Evolutionary conservation across 805 yeast species (phyloP).

Genomic region (Starmera dryadoides): DNA sequence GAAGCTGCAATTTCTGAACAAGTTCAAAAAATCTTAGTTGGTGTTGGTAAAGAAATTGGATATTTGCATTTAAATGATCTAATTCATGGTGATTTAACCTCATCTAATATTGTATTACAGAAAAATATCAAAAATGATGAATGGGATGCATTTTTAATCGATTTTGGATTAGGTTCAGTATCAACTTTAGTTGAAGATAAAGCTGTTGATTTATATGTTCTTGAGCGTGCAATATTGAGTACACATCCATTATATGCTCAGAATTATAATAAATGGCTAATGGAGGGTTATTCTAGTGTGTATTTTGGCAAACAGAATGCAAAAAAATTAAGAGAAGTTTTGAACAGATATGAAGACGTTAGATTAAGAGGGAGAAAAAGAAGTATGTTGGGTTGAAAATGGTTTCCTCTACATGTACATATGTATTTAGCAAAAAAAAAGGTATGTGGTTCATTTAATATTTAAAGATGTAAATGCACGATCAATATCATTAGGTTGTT

Average conservation of each 20-base stretch:
- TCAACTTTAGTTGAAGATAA: constrained; percentile 79
- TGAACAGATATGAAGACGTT: constrained; percentile 70
- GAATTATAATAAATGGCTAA: constrained; percentile 58
- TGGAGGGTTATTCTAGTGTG: constrained; percentile 55
- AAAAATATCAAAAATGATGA: constrained; percentile 8
- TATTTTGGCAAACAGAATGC: constrained; percentile 28
- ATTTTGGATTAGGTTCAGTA: constrained; percentile 83
- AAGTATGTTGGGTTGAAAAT: constrained; percentile 75
- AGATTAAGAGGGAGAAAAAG: constrained; percentile 91
- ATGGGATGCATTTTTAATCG: constrained; percentile 62
- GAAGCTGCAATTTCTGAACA: constrained; percentile 23
- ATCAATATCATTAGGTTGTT: constrained; percentile 13
- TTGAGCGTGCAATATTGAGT: constrained; percentile 85
- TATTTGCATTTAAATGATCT: constrained; percentile 67
- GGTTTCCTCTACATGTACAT: no score
- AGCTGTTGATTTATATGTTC: constrained; percentile 93
- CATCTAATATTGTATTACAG: constrained; percentile 71
- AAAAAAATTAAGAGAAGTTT: constrained; percentile 42
- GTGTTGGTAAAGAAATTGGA: constrained; percentile 65
- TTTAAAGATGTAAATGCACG: constrained; percentile 13
- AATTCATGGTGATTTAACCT: constrained; percentile 91
- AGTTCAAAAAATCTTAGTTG: constrained; percentile 36
- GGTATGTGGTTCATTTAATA: constrained; percentile 1
- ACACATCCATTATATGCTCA: constrained; percentile 78
- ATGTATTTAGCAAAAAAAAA: neutral